These are phyloP conservation scores for Coemansia sp. DNA, from an alignment of 192 early-diverging fungal species.

Conservation along the genomic window DNA sequence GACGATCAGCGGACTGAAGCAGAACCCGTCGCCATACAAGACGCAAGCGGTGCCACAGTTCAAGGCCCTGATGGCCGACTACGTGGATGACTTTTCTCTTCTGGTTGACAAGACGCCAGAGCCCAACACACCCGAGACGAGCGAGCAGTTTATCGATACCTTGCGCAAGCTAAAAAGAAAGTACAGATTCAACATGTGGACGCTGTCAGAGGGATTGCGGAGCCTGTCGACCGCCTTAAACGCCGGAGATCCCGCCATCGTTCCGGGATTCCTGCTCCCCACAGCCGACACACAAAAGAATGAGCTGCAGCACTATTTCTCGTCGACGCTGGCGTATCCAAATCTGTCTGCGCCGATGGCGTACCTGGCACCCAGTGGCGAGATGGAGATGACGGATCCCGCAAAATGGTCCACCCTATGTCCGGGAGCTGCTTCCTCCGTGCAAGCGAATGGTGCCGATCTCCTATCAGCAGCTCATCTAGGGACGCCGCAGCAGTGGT, in stretches of 20 bases:
- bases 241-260: conserved; percentile 36
- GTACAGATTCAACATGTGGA: conserved; percentile 43
- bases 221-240: conserved; percentile 51
- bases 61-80: conserved; percentile 54
- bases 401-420: conserved; percentile 20
- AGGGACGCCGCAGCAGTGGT: conserved; percentile 39
- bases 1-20: conserved; percentile 54
- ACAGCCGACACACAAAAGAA: not conserved
- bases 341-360: conserved; percentile 48
- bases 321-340: conserved; percentile 46
- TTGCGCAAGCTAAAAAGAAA: conserved; percentile 36
- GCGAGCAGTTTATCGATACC: conserved; percentile 47
- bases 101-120: conserved; percentile 33
- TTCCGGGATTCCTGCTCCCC: conserved; percentile 29
- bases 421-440: not conserved
- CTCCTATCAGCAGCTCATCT: not conserved
- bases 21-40: conserved; percentile 49
- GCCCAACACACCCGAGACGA: conserved; percentile 34
- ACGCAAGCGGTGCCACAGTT: conserved; percentile 53
- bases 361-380: conserved; percentile 48
- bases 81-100: conserved; percentile 57
- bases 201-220: conserved; percentile 44
- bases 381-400: conserved; percentile 56
- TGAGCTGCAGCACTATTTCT: conserved; percentile 23
- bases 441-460: not conserved